Base-by-base conservation (phyloP, 495 filamentous ascomycete genomes). In the Lophiostoma macrostomum region DNA sequence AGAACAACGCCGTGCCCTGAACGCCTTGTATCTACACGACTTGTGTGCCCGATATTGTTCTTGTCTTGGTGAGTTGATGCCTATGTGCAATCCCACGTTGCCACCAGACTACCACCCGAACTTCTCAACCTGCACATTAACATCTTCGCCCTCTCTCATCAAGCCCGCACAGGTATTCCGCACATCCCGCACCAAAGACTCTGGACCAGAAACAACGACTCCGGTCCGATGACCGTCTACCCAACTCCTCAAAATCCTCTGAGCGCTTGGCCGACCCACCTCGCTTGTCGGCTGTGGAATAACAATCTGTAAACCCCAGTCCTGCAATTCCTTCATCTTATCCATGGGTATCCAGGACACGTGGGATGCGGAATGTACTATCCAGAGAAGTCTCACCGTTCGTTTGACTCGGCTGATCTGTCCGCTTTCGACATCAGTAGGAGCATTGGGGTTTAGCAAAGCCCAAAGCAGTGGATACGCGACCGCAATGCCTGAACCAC, bases 401-500 rank as follows among this genome's bases (percentile, higher is more conserved):
- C 30, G 59, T 46, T 5, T 24, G 24, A 18, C 16, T 14, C 8
- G 6, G 8, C 22, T 6, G n/a, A 10, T 20, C 16, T 0, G 13
- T 8, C 22, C 38, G 5, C 14, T 24, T 38, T 54, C 43, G 46
- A 44, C 2, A 38, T 45, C 40, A 30, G 14, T 3, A 10, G 47
- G 52, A n/a, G 30, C 5, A 2, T 10, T 4, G 22, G 53, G 53
- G 19, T 32, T 7, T 1, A 69, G 50, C n/a, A 73, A 36, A 5
- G 63, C 52, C 57, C 63, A 80, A 4, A 75, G 61, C 4, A 80
- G 58, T 5, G 77, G 76, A 52, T 77, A 81, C 2, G 75, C 70
- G 36, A 84, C 80, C 0, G 78, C 81, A 29, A 84, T 80, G n/a
- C 80, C 82, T 13, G 75, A 79, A 10, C 82, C 81, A 5, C 82